Percentiles rank a stretch among this genome's conserved stretches.
phyloP scores from a whole-genome alignment of 2,329 filamentous ascomycete species.

The Dothidotthia symphoricarpi region DNA sequence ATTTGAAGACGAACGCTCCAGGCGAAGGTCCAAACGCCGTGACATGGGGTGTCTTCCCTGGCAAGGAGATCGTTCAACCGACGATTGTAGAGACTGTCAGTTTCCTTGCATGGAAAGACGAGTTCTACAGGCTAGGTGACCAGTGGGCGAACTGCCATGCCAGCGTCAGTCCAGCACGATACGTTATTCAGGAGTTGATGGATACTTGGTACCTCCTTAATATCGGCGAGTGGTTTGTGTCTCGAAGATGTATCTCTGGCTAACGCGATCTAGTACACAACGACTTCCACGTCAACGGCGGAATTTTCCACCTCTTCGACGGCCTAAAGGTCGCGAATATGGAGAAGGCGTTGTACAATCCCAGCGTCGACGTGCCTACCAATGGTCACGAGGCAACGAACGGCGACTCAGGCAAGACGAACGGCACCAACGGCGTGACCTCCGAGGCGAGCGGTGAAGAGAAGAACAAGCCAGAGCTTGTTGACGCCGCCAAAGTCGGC shows the following conservation, averaged over 20 bases:
- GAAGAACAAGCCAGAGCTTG: slow-evolving; percentile 16
- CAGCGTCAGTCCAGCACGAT: slow-evolving; percentile 69
- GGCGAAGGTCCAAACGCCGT: slow-evolving; percentile 93
- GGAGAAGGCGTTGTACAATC: slow-evolving; percentile 45
- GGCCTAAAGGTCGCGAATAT: slow-evolving; percentile 69
- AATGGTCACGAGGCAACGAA: slow-evolving; percentile 5
- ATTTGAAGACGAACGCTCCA: slow-evolving; percentile 79
- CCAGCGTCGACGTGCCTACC: slow-evolving; percentile 10
- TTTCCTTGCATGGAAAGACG: slow-evolving; percentile 98
- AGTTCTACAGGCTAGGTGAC: slow-evolving; percentile 86
- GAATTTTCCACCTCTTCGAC: slow-evolving; percentile 83
- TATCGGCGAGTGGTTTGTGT: slow-evolving; percentile 65
- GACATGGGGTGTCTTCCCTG: slow-evolving; percentile 98
- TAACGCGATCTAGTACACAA: slow-evolving; percentile 72
- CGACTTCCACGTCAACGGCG: slow-evolving; percentile 82
- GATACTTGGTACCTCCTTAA: slow-evolving; percentile 92
- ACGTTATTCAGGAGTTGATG: slow-evolving; percentile 79
- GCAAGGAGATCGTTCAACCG: slow-evolving; percentile 98
- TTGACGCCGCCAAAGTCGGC: slow-evolving; percentile 30
- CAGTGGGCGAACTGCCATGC: slow-evolving; percentile 95
- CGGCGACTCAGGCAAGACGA: slow-evolving; percentile 8
- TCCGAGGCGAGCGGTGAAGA: slow-evolving; percentile 15
- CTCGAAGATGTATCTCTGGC: not conserved
- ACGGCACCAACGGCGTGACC: slow-evolving; percentile 16
- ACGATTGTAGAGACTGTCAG: slow-evolving; percentile 98